Evolutionary conservation across 1,284 basidiomycete species (phyloP).

Genomic region (Moesziomyces globuligerus): DNA sequence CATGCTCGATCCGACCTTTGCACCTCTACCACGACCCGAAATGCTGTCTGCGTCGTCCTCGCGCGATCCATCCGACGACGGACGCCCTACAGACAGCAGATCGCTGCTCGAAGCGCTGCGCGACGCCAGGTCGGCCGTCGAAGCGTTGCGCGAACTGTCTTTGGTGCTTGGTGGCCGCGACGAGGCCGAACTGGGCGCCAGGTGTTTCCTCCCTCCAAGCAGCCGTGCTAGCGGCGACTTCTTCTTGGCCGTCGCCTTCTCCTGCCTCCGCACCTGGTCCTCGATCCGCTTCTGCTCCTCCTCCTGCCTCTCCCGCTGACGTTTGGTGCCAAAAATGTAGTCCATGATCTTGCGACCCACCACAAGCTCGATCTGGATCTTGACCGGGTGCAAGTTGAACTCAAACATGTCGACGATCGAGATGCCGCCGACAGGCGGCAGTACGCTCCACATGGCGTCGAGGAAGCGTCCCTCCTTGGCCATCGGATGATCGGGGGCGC

Average conservation of each 20-base stretch:
- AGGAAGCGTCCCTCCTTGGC: conserved; percentile 57
- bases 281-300: conserved; percentile 41
- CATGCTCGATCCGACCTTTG: neutral
- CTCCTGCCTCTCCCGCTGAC: conserved; percentile 47
- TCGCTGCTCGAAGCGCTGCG: conserved; percentile 13
- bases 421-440: conserved; percentile 86
- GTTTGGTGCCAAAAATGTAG: conserved; percentile 76
- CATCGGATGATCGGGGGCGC: conserved; percentile 53
- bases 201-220: conserved; percentile 24
- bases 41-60: conserved; percentile 25
- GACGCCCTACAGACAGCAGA: conserved; percentile 11
- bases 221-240: conserved; percentile 46
- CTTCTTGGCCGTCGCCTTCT: conserved; percentile 22
- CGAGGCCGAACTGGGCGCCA: conserved; percentile 4
- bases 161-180: conserved; percentile 9
- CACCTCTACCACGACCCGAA: conserved; percentile 8
- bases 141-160: conserved; percentile 17
- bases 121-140: conserved; percentile 1
- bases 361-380: conserved; percentile 80
- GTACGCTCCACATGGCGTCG: conserved; percentile 58
- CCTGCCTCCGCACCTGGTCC: conserved; percentile 10
- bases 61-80: conserved; percentile 30
- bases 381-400: conserved; percentile 79
- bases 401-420: conserved; percentile 87
- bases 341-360: conserved; percentile 86